Evolutionary conservation across 2,329 filamentous ascomycete species (phyloP).

Genomic region (Aspergillus ochraceus): DNA sequence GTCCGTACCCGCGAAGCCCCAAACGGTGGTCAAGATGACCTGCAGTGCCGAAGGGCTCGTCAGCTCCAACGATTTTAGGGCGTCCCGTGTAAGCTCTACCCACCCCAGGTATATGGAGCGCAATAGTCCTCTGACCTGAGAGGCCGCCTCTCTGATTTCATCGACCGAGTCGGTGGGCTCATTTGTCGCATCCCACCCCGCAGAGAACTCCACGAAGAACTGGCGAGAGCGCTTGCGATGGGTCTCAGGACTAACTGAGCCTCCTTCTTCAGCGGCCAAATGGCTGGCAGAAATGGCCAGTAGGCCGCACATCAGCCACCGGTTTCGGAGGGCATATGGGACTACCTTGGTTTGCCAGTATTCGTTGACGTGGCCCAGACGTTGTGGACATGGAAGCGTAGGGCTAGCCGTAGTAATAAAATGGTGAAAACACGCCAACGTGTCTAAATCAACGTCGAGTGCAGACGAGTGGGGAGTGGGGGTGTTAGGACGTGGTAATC

Average conservation of each 20-base stretch:
- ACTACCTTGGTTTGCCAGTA: constrained; percentile 3
- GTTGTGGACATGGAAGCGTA: not conserved
- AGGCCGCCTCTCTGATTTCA: not conserved
- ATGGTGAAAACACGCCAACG: constrained; percentile 10
- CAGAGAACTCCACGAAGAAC: not conserved
- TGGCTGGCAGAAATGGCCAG: constrained; percentile 7
- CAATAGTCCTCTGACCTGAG: not conserved
- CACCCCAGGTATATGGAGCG: not conserved
- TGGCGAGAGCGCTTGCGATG: not conserved
- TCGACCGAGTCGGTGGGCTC: not conserved
- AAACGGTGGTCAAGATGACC: not conserved
- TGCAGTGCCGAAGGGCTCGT: not conserved
- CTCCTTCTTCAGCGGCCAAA: not conserved
- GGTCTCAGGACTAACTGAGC: not conserved
- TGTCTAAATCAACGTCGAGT: not conserved
- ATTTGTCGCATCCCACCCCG: not conserved
- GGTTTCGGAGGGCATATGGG: not conserved
- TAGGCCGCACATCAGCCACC: constrained; percentile 8
- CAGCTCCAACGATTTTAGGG: not conserved
- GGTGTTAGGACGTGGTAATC: no score
- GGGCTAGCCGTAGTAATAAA: constrained; percentile 1
- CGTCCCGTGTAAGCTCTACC: not conserved
- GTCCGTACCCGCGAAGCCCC: not conserved
- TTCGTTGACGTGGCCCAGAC: not conserved
- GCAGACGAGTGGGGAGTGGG: no score